Conservation (phyloP, 2,329 filamentous ascomycete genomes). For the Alternaria consortialis region DNA sequence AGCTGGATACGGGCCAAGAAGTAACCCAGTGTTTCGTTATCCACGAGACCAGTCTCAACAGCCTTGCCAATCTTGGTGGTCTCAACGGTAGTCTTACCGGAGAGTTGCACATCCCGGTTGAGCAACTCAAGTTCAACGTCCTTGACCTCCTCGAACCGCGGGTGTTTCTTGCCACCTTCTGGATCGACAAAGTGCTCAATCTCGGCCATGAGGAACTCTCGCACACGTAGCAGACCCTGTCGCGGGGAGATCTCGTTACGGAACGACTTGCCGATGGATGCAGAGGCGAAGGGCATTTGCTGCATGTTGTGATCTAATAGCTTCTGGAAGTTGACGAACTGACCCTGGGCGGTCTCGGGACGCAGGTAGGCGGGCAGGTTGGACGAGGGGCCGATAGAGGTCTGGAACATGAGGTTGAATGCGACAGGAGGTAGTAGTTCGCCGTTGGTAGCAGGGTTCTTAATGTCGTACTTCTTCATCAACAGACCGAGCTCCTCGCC, state of each 20-base stretch:
- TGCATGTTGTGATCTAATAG: constrained; percentile 96
- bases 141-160: constrained; percentile 84
- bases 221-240: constrained; percentile 87
- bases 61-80: constrained; percentile 85
- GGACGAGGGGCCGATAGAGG: constrained; percentile 88
- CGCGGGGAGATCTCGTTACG: constrained; percentile 97
- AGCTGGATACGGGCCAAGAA: constrained; percentile 93
- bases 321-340: constrained; percentile 97
- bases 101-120: constrained; percentile 83
- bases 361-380: constrained; percentile 72
- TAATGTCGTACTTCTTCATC: constrained; percentile 88
- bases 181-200: constrained; percentile 99
- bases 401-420: constrained; percentile 99
- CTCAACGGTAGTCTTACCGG: constrained; percentile 79
- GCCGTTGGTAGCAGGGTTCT: constrained; percentile 81
- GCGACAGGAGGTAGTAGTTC: constrained; percentile 82
- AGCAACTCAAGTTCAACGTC: constrained; percentile 85
- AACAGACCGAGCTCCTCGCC: constrained; percentile 85
- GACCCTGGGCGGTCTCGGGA: constrained; percentile 96
- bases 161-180: constrained; percentile 91
- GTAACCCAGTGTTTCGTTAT: constrained; percentile 98
- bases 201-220: constrained; percentile 98
- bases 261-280: constrained; percentile 97
- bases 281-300: constrained; percentile 95
- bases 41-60: constrained; percentile 81